These are phyloP conservation scores for Botrytis galanthina DNA, from an alignment of 2,329 filamentous ascomycete genomes.

Conservation along the genomic window DNA sequence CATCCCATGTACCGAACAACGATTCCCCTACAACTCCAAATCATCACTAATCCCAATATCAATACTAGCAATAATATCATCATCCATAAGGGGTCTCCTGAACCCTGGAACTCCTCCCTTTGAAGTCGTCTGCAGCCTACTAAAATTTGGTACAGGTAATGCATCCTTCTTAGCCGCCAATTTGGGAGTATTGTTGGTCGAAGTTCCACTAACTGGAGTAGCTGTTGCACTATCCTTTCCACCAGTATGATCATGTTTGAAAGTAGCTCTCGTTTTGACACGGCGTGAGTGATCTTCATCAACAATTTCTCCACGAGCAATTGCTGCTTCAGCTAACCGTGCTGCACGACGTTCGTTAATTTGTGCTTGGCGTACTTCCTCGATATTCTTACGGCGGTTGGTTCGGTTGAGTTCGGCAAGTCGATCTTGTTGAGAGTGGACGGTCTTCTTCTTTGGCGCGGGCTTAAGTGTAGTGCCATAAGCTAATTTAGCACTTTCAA, in stretches of 20 bases:
- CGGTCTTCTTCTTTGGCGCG: slow-evolving; percentile 51
- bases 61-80: slow-evolving; percentile 86
- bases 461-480: slow-evolving; percentile 63
- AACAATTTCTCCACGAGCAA: slow-evolving; percentile 59
- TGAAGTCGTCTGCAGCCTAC: slow-evolving; percentile 39
- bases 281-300: slow-evolving; percentile 59
- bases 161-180: slow-evolving; percentile 44
- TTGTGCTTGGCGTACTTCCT: slow-evolving; percentile 87
- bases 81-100: slow-evolving; percentile 79
- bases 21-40: slow-evolving; percentile 27
- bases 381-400: slow-evolving; percentile 81
- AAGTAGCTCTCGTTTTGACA: slow-evolving; percentile 65
- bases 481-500: slow-evolving; percentile 69
- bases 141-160: slow-evolving; percentile 49
- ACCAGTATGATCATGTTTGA: slow-evolving; percentile 62
- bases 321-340: slow-evolving; percentile 58
- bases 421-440: slow-evolving; percentile 71
- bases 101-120: slow-evolving; percentile 63
- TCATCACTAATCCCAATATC: slow-evolving; percentile 93
- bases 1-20: background rate
- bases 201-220: slow-evolving; percentile 46
- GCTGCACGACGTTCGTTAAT: slow-evolving; percentile 70
- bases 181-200: slow-evolving; percentile 47
- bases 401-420: slow-evolving; percentile 79
- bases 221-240: slow-evolving; percentile 51